Evolutionary conservation across 2,329 filamentous ascomycete genomes (phyloP).

Genomic region (Apiospora marii): DNA sequence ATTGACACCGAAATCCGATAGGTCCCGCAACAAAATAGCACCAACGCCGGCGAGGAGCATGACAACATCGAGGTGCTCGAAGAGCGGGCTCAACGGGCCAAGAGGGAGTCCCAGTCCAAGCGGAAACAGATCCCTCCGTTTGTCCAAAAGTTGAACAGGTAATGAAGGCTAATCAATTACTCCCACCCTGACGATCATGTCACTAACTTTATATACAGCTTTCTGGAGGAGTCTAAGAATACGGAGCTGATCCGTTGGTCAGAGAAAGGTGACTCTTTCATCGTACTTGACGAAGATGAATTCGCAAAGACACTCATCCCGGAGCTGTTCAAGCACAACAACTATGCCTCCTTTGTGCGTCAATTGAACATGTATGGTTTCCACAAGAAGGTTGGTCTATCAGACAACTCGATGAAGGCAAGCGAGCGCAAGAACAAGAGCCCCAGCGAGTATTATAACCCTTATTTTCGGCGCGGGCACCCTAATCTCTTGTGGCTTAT

Average conservation of each 20-base stretch:
- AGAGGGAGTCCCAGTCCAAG: slow-evolving; percentile 87
- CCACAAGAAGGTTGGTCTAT: slow-evolving; percentile 95
- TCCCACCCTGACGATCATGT: neutral
- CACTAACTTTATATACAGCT: slow-evolving; percentile 61
- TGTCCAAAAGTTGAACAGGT: slow-evolving; percentile 98
- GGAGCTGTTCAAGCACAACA: slow-evolving; percentile 95
- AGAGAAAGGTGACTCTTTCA: slow-evolving; percentile 93
- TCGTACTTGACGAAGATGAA: slow-evolving; percentile 96
- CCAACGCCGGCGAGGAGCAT: slow-evolving; percentile 55
- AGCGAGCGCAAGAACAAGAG: slow-evolving; percentile 98
- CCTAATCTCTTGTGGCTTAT: slow-evolving; percentile 95
- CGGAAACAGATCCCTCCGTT: slow-evolving; percentile 97
- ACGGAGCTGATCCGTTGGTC: slow-evolving; percentile 97
- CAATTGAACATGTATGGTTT: slow-evolving; percentile 73
- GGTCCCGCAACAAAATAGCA: slow-evolving; percentile 47
- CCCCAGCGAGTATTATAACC: slow-evolving; percentile 97
- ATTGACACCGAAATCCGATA: no score
- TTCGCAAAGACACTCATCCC: slow-evolving; percentile 97
- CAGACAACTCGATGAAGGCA: slow-evolving; percentile 96
- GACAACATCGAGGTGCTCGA: slow-evolving; percentile 83
- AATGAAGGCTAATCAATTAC: slow-evolving; percentile 43
- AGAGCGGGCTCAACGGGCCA: slow-evolving; percentile 79
- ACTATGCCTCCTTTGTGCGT: slow-evolving; percentile 22
- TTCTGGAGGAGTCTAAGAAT: slow-evolving; percentile 91
- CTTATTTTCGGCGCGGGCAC: slow-evolving; percentile 92